Conservation (phyloP, 2,329 filamentous ascomycete species). For the Colletotrichum tofieldiae region DNA sequence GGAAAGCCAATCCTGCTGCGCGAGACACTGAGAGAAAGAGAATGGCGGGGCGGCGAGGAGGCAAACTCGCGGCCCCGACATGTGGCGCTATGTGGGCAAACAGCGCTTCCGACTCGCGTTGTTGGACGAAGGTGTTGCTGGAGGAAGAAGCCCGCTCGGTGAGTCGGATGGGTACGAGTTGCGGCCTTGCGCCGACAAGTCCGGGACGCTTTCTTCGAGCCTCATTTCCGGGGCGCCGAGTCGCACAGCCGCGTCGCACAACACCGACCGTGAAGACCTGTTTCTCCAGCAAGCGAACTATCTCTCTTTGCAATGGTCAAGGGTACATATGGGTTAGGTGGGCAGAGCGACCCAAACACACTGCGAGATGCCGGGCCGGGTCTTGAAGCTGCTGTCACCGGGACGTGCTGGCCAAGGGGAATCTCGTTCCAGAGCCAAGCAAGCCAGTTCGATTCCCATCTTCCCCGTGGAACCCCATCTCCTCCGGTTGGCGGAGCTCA, state of each 20-base stretch:
- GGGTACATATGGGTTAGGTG: not conserved
- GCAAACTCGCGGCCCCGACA: slow-evolving; percentile 3
- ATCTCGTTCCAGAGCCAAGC: slow-evolving; percentile 30
- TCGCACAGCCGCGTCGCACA: not conserved
- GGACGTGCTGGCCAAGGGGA: slow-evolving; percentile 10
- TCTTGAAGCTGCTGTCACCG: not conserved
- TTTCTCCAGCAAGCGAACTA: not conserved
- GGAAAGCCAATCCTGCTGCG: slow-evolving; percentile 8
- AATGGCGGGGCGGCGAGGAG: slow-evolving; percentile 19
- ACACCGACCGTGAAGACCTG: not conserved
- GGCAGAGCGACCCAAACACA: not conserved
- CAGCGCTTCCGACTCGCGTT: not conserved
- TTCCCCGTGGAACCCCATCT: slow-evolving; percentile 28
- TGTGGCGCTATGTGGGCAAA: not conserved
- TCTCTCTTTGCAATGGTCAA: not conserved
- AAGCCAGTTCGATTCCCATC: slow-evolving; percentile 16
- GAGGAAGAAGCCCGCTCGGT: not conserved
- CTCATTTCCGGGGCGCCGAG: not conserved
- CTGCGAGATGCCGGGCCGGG: not conserved
- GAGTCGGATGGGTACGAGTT: not conserved
- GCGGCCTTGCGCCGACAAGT: not conserved
- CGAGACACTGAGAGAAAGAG: slow-evolving; percentile 34
- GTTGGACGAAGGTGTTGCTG: not conserved
- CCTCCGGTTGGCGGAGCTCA: slow-evolving; percentile 1
- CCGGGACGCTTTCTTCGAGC: not conserved